These are phyloP conservation scores for Ophiostoma triangulosporum DNA, from an alignment of 2,329 filamentous ascomycete genomes.

Conservation along the genomic window DNA sequence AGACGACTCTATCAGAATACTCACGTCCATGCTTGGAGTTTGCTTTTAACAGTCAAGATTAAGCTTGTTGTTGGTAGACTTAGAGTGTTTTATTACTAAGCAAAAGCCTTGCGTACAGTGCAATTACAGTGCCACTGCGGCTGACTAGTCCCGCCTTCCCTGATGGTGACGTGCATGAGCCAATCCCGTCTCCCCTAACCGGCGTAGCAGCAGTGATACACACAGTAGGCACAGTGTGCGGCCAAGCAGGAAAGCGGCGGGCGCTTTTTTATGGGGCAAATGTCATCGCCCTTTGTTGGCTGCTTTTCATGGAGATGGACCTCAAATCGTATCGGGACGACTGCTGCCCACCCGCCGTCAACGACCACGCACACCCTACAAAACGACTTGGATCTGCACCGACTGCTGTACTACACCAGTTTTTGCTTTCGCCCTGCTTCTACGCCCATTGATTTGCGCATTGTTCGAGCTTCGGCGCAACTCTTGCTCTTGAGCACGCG, in stretches of 20 bases:
- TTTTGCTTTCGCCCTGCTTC: not conserved
- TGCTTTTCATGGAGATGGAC: conserved; percentile 5
- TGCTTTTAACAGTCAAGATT: no score
- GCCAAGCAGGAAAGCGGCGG: not conserved
- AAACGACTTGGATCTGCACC: not conserved
- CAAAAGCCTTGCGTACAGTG: not conserved
- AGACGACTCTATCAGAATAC: no score
- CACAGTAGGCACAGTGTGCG: not conserved
- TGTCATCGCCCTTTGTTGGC: conserved; percentile 5
- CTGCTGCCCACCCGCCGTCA: not conserved
- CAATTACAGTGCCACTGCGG: not conserved
- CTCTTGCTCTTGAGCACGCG: not conserved
- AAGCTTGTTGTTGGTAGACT: no score
- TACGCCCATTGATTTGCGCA: not conserved
- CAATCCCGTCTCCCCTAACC: not conserved
- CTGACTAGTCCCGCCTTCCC: not conserved
- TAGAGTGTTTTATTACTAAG: not conserved
- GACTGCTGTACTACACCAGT: not conserved
- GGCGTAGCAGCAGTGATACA: not conserved
- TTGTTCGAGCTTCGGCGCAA: not conserved
- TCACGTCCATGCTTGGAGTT: no score
- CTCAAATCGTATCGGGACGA: not conserved
- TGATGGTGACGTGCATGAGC: conserved; percentile 1
- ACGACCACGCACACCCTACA: not conserved
- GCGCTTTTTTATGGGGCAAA: not conserved